A percentile compares a stretch with the other conserved stretches of the same genome.
phyloP scores from a whole-genome alignment of 495 filamentous ascomycete species.

The Podospora australis region DNA sequence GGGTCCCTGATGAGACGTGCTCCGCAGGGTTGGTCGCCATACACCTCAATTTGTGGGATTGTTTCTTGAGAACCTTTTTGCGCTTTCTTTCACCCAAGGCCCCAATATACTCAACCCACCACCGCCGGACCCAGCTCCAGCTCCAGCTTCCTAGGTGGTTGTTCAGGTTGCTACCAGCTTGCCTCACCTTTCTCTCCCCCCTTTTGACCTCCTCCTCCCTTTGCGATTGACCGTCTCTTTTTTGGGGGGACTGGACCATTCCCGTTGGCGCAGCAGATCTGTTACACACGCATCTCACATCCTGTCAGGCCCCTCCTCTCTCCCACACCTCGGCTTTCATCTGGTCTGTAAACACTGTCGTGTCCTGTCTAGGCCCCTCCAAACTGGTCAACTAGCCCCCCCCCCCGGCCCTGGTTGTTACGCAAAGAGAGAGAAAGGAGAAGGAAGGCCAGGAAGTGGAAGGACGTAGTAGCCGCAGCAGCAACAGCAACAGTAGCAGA shows the following conservation, averaged over 20 bases:
- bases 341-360: no score
- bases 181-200: no score
- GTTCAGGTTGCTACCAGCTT: no score
- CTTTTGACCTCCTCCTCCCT: no score
- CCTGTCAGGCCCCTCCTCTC: background rate
- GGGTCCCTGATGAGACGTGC: slow-evolving; percentile 21
- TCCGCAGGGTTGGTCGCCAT: slow-evolving; percentile 16
- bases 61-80: no score
- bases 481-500: no score
- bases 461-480: no score
- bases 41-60: slow-evolving; percentile 21
- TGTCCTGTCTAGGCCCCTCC: background rate
- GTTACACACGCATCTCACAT: no score
- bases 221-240: slow-evolving; percentile 18
- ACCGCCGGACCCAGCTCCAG: slow-evolving; percentile 15
- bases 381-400: background rate
- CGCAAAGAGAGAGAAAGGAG: background rate
- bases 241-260: background rate
- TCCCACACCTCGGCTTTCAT: background rate
- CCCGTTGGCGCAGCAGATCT: slow-evolving; percentile 1
- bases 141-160: no score
- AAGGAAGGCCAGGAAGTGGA: no score
- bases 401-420: no score
- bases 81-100: background rate
- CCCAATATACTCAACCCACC: slow-evolving; percentile 5